phyloP scores from a whole-genome alignment of 441 rosid species.

The Mallotus repandus region DNA sequence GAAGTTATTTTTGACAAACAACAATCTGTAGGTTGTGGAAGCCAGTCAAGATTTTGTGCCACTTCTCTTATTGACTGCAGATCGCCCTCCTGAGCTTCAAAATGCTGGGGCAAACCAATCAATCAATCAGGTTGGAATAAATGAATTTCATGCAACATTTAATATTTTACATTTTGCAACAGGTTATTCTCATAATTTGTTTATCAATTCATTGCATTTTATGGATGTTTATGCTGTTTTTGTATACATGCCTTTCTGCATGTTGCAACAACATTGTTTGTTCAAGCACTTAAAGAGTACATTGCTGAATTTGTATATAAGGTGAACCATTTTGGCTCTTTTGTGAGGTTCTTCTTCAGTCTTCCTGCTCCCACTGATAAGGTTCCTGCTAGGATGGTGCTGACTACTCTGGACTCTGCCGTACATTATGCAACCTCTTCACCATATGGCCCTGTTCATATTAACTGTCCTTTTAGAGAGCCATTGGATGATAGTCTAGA shows the following conservation, averaged over 20 bases:
- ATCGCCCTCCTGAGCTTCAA: slow-evolving; percentile 97
- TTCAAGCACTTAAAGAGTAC: slow-evolving; percentile 1
- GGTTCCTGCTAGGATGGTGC: slow-evolving; percentile 82
- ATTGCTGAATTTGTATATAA: slow-evolving; percentile 32
- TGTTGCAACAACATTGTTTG: background rate
- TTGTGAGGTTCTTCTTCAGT: slow-evolving; percentile 87
- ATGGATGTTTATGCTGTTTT: background rate
- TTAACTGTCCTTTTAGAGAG: slow-evolving; percentile 94
- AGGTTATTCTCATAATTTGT: background rate
- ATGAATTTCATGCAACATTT: slow-evolving; percentile 16
- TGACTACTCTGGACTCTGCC: slow-evolving; percentile 91
- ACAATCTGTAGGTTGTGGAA: slow-evolving; percentile 77
- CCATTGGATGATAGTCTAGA: slow-evolving; percentile 67
- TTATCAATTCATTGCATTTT: background rate
- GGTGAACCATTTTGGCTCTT: slow-evolving; percentile 96
- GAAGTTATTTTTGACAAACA: slow-evolving; percentile 9
- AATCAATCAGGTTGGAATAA: slow-evolving; percentile 73
- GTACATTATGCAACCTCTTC: slow-evolving; percentile 72
- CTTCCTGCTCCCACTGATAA: slow-evolving; percentile 84
- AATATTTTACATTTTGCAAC: slow-evolving; percentile 10
- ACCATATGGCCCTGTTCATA: slow-evolving; percentile 90
- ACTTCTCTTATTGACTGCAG: slow-evolving; percentile 86
- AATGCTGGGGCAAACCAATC: slow-evolving; percentile 95
- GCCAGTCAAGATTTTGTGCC: slow-evolving; percentile 98
- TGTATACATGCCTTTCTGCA: background rate